Conservation (phyloP, 1,139 yeast species). For the Geotrichum cucujoidarum region DNA sequence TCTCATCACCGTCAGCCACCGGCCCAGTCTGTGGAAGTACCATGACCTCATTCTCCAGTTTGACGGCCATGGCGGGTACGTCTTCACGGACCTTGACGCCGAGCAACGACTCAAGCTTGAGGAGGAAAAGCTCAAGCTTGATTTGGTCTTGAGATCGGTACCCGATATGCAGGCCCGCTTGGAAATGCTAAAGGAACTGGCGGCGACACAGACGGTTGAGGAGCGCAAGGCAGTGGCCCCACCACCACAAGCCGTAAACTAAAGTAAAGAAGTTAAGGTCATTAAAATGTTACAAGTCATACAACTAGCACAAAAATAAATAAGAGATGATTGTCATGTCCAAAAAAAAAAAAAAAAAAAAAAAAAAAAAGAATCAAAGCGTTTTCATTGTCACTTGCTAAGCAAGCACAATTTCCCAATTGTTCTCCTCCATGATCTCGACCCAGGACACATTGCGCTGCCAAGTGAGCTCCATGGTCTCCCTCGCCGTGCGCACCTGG, state of each 20-base stretch:
- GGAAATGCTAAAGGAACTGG: conserved; percentile 30
- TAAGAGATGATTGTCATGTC: neutral
- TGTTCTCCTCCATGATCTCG: conserved; percentile 31
- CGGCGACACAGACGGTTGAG: neutral
- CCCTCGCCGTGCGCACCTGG: conserved; percentile 43
- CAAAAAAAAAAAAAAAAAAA: conserved; percentile 3
- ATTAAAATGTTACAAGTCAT: neutral
- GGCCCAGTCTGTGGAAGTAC: conserved; percentile 90
- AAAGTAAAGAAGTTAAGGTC: neutral
- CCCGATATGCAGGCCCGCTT: conserved; percentile 62
- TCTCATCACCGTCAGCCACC: conserved; percentile 82
- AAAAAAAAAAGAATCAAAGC: neutral
- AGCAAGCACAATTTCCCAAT: conserved; percentile 31
- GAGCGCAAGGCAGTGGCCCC: neutral
- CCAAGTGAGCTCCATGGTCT: conserved; percentile 51
- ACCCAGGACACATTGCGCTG: conserved; percentile 29
- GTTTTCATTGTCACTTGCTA: conserved; percentile 11
- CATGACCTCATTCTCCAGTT: conserved; percentile 78
- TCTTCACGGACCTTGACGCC: conserved; percentile 65
- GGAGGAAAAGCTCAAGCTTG: conserved; percentile 63
- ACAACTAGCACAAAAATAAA: no score
- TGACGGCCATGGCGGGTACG: conserved; percentile 76
- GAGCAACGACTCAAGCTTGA: conserved; percentile 62
- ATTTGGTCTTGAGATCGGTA: conserved; percentile 60
- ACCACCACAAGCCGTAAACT: neutral